Evolutionary conservation across 148 eudicot species (phyloP).

Genomic region (Amaranthus palmeri): DNA sequence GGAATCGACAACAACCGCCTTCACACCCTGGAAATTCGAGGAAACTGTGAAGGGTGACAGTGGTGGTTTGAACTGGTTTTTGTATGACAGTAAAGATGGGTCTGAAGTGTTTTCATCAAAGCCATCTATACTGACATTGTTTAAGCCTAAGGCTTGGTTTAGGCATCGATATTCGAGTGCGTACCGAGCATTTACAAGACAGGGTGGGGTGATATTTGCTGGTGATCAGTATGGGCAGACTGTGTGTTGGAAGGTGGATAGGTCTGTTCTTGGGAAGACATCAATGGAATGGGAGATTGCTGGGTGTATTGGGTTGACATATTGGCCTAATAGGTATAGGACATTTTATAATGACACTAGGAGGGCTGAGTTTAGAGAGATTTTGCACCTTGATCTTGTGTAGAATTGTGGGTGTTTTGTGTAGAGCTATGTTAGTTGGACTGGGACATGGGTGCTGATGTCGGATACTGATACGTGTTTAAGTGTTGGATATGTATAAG

Average conservation of each 20-base stretch:
- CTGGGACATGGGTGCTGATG: too few relatives aligned
- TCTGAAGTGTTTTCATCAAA: slow-evolving; percentile 70
- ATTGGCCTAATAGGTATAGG: slow-evolving; percentile 77
- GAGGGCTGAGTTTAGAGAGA: slow-evolving; percentile 72
- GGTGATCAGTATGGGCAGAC: slow-evolving; percentile 67
- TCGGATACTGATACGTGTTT: too few relatives aligned
- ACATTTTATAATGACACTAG: slow-evolving; percentile 71
- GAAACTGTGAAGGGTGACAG: slow-evolving; percentile 61
- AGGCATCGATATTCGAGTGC: slow-evolving; percentile 62
- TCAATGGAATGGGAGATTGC: slow-evolving; percentile 67
- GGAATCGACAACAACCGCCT: slow-evolving; percentile 46
- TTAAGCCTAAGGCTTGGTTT: slow-evolving; percentile 78
- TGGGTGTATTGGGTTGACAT: slow-evolving; percentile 79
- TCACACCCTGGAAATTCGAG: slow-evolving; percentile 91
- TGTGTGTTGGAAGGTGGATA: slow-evolving; percentile 76
- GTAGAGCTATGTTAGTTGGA: too few relatives aligned
- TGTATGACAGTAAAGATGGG: slow-evolving; percentile 59
- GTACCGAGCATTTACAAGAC: slow-evolving; percentile 70
- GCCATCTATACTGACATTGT: slow-evolving; percentile 56
- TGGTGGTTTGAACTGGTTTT: slow-evolving; percentile 67
- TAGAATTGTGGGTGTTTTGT: slow-evolving; percentile 3
- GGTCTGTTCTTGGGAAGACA: slow-evolving; percentile 37
- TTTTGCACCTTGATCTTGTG: slow-evolving; percentile 47
- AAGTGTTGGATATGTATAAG: too few relatives aligned
- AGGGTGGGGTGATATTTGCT: slow-evolving; percentile 84